These are phyloP conservation scores for Acacia confusa DNA, from an alignment of 306 rosid genomes.

Conservation along the genomic window DNA sequence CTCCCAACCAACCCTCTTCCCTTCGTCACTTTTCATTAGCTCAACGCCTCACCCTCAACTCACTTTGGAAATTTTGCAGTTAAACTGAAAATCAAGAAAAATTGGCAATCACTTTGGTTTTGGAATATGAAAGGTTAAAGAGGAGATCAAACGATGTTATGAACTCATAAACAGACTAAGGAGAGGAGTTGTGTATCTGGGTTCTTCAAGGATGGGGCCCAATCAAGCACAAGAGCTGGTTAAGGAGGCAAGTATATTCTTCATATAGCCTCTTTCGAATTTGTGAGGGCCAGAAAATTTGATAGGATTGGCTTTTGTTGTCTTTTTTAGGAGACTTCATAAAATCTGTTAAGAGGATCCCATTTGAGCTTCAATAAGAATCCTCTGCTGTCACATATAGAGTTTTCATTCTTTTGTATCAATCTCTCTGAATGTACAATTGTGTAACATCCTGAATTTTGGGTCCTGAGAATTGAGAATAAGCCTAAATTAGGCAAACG, in stretches of 20 bases:
- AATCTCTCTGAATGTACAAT: neutral
- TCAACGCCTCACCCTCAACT: too few relatives aligned
- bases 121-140: slow-evolving; percentile 57
- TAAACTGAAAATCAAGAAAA: slow-evolving; percentile 13
- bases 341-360: neutral
- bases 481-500: too few relatives aligned
- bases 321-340: neutral
- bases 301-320: neutral
- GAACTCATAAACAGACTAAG: slow-evolving; percentile 79
- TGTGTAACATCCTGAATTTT: too few relatives aligned
- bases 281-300: neutral
- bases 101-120: neutral
- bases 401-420: neutral
- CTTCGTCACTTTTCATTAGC: too few relatives aligned
- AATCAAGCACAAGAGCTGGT: slow-evolving; percentile 67
- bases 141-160: slow-evolving; percentile 81
- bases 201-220: slow-evolving; percentile 85
- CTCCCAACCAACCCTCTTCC: too few relatives aligned
- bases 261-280: slow-evolving; percentile 12
- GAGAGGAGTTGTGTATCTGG: slow-evolving; percentile 77
- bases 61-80: slow-evolving; percentile 14
- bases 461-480: too few relatives aligned
- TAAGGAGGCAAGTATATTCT: slow-evolving; percentile 61
- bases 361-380: neutral
- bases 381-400: neutral